Evolutionary conservation across 1,139 yeast species (phyloP), one percentile per base, ranked within the genome.

Genomic region (Pichia inconspicua): DNA sequence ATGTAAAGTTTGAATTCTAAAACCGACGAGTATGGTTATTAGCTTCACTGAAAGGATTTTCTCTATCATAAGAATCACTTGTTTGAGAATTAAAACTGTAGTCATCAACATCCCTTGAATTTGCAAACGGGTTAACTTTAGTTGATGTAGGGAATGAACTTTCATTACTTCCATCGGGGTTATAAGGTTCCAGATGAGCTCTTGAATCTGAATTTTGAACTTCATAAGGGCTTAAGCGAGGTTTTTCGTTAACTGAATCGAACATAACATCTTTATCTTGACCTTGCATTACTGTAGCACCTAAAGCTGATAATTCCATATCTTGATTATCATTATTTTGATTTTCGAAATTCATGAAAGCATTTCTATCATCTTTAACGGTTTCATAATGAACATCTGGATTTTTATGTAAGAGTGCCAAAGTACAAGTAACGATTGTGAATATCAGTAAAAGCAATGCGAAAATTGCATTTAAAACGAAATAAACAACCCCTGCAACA

Each of bases 361-460:
- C 86, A 48, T 87, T 94, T 66, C 98, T 81, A 63, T 92, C 98
- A 65, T 92, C 98, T 59, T 85, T 84, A 88, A 92, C 87, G 57
- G 97, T 97, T 72, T 89, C 94, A 70, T 92, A 92, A 58, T 96
- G 77, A 15, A 94, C 82, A 67, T 92, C 98, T 49, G 98, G 98
- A 66, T 92, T 89, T 72, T 84, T 88, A 66, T 87, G 84, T 35
- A 90, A 61, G 58, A 90, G 68, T 0, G 97, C 96, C 65, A 88
- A 73, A 11, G 83, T 73, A 69, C 97, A 89, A 5, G 96, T 87
- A 42, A 89, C 80, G 57, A 90, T 82, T 48, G 96, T 87, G 74
- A 89, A 82, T 48, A 92, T 72, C 62, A 92, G 72, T 61, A 92
- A 73, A 61, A 87, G 78, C 56, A 88, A 73, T 2, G 97, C 94